phyloP scores from a whole-genome alignment of 75 land plant species.

The Pinus albicaulis region DNA sequence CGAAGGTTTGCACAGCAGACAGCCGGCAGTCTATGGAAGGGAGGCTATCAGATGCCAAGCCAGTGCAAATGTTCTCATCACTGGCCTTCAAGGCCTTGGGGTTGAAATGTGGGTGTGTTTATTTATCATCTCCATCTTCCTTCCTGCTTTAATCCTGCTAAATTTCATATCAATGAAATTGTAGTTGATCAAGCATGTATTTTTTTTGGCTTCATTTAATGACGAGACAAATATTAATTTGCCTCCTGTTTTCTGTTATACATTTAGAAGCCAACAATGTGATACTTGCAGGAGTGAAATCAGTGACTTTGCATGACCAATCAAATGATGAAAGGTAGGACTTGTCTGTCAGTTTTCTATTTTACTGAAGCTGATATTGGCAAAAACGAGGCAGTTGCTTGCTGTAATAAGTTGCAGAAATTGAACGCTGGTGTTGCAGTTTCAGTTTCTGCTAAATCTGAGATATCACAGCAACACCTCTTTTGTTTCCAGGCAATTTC shows the following conservation, averaged over 20 bases:
- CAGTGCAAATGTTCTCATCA: conserved; percentile 73
- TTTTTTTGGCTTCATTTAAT: no score
- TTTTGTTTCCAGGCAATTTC: no score
- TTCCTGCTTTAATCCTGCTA: no score
- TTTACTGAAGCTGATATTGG: conserved; percentile 76
- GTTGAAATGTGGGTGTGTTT: conserved; percentile 62
- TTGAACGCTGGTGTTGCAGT: conserved; percentile 58
- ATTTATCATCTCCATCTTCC: background rate
- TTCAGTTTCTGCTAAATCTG: conserved; percentile 27
- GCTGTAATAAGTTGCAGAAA: conserved; percentile 62
- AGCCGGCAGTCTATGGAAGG: conserved; percentile 90
- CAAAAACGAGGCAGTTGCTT: conserved; percentile 66
- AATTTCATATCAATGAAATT: no score
- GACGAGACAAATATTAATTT: no score
- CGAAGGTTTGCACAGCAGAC: conserved; percentile 94
- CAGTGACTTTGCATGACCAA: conserved; percentile 79
- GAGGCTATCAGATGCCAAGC: conserved; percentile 85
- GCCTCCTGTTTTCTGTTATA: no score
- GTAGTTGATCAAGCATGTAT: no score
- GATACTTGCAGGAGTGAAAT: conserved; percentile 77
- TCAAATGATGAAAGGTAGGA: conserved; percentile 70
- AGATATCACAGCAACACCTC: conserved; percentile 31
- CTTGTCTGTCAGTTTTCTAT: conserved; percentile 60
- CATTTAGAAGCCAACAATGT: conserved; percentile 74
- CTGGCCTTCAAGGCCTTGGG: conserved; percentile 89